These are phyloP conservation scores for Petunia hybrid DNA, from an alignment of 305 asterid genomes.

Conservation along the genomic window DNA sequence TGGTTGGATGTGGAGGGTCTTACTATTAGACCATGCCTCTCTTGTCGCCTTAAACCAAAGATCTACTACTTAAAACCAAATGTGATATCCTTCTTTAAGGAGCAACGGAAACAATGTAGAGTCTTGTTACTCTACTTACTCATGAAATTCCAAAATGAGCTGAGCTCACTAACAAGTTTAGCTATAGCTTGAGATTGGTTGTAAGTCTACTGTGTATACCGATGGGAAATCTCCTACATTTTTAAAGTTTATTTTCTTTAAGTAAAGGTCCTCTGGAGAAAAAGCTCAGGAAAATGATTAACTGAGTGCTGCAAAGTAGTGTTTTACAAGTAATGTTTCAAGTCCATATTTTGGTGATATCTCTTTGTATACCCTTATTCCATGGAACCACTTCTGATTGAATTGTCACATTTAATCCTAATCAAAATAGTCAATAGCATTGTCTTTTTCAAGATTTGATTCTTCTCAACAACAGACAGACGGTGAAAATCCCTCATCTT, in stretches of 20 bases:
- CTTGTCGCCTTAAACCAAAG: not conserved
- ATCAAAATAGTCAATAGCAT: not conserved
- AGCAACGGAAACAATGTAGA: not conserved
- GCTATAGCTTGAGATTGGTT: not conserved
- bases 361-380: not conserved
- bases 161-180: not conserved
- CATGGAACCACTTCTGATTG: not conserved
- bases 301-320: not conserved
- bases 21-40: not conserved
- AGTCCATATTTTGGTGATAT: not conserved
- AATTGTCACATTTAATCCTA: not conserved
- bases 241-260: not conserved
- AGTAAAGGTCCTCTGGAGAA: not conserved
- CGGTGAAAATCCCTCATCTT: not conserved
- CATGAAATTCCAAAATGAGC: not conserved
- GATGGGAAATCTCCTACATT: not conserved
- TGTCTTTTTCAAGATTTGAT: not conserved
- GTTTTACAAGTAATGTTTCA: not conserved
- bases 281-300: not conserved
- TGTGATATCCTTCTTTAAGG: not conserved
- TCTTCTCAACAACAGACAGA: constrained; percentile 3
- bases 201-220: not conserved
- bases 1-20: not conserved
- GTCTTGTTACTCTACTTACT: not conserved
- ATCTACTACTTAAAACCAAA: not conserved